phyloP scores from a whole-genome alignment of 495 filamentous ascomycete genomes.

The Aspergillus steynii region DNA sequence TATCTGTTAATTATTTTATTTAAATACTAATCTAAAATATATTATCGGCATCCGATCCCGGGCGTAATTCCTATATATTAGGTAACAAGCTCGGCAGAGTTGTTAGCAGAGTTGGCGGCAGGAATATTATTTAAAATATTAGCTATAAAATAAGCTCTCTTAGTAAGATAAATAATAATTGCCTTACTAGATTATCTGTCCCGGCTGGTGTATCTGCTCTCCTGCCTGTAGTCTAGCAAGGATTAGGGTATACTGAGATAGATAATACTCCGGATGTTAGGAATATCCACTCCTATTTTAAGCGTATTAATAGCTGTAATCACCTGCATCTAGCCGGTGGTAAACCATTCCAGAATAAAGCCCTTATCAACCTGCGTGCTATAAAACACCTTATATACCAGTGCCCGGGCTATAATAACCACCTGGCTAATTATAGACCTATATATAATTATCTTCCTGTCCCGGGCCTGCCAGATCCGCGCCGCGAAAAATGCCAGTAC shows the following conservation, averaged over 20 bases:
- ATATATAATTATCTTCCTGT: too few species aligned
- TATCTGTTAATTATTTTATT: too few species aligned
- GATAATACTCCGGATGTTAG: conserved; percentile 23
- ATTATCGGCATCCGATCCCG: background rate
- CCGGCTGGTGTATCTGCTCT: conserved; percentile 23
- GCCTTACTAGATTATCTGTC: conserved; percentile 17
- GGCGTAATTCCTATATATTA: too few species aligned
- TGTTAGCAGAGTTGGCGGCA: background rate
- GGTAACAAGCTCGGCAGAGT: background rate
- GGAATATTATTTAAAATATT: too few species aligned
- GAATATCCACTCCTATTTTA: conserved; percentile 24
- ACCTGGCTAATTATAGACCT: background rate
- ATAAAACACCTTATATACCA: background rate
- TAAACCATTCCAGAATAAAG: conserved; percentile 16
- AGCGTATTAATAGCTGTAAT: conserved; percentile 24
- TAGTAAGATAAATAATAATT: conserved; percentile 11
- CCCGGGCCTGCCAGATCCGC: too few species aligned
- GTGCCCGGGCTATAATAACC: background rate
- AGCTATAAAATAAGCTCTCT: background rate
- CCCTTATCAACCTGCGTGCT: conserved; percentile 15
- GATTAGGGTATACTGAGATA: conserved; percentile 12
- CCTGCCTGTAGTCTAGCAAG: conserved; percentile 26
- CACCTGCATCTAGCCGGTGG: background rate
- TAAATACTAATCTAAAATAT: too few species aligned
- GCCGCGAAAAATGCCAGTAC: too few species aligned